Conservation (phyloP, 306 rosid genomes). For the Inga laurina region DNA sequence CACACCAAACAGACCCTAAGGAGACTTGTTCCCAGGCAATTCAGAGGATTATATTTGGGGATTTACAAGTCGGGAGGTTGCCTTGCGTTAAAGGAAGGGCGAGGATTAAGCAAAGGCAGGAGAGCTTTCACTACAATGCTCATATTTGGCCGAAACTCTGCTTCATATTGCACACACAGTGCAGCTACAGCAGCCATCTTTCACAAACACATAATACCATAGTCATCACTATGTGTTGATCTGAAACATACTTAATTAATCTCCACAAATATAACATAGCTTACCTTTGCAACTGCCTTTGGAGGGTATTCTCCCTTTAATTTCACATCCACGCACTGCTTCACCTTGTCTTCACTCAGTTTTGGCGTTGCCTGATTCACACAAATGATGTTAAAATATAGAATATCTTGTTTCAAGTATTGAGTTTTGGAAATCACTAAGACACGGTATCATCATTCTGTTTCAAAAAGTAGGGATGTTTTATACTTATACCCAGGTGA, state of each 20-base stretch:
- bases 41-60: not conserved
- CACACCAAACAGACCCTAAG: too few species aligned
- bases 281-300: slow-evolving; percentile 66
- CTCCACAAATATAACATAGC: slow-evolving; percentile 9
- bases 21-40: not conserved
- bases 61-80: slow-evolving; percentile 29
- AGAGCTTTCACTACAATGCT: slow-evolving; percentile 52
- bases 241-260: not conserved
- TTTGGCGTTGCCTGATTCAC: slow-evolving; percentile 55
- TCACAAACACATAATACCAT: not conserved
- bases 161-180: slow-evolving; percentile 56
- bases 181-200: slow-evolving; percentile 61
- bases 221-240: too few species aligned
- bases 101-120: slow-evolving; percentile 46
- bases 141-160: slow-evolving; percentile 55
- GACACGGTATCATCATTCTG: not conserved
- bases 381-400: slow-evolving; percentile 20
- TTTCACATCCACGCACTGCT: slow-evolving; percentile 54
- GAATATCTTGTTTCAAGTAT: not conserved
- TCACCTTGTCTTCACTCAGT: slow-evolving; percentile 61
- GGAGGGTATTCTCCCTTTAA: slow-evolving; percentile 54
- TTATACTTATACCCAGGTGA: slow-evolving; percentile 49
- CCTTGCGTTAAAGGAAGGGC: slow-evolving; percentile 29
- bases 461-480: not conserved
- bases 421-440: not conserved